phyloP scores from a whole-genome alignment of 176 grass and related monocot genomes.

The Dendrocalamus sinicus region DNA sequence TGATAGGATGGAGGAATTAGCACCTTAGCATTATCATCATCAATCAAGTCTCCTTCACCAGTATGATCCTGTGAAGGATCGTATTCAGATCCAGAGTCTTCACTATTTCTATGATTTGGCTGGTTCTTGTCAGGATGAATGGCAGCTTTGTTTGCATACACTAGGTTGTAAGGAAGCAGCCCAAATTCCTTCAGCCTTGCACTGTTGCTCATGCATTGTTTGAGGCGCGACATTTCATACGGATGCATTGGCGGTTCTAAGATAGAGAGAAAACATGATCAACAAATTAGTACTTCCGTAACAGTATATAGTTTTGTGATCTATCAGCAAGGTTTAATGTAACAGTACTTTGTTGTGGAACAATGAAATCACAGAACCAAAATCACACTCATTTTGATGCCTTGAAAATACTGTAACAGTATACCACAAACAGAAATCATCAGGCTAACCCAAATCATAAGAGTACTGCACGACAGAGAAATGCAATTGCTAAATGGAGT shows the following conservation, averaged over 20 bases:
- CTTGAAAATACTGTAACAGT: no score
- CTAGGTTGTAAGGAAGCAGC: neutral
- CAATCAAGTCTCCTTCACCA: neutral
- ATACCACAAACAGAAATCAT: no score
- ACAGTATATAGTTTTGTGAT: no score
- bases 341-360: no score
- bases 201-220: neutral
- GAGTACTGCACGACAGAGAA: no score
- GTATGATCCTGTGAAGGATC: neutral
- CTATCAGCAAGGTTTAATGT: no score
- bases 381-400: no score
- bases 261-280: neutral
- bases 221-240: neutral
- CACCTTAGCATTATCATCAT: neutral
- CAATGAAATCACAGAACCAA: no score
- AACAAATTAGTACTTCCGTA: no score
- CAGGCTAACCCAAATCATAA: no score
- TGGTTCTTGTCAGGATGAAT: neutral
- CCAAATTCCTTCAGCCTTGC: neutral
- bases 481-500: no score
- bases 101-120: neutral
- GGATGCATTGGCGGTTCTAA: neutral
- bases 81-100: slow-evolving; percentile 4
- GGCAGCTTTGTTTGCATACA: neutral
- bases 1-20: neutral